Percentiles rank a stretch among this genome's conserved stretches.
Evolutionary conservation across 2,329 filamentous ascomycete genomes (phyloP).

Genomic region (Neonectria punicea): DNA sequence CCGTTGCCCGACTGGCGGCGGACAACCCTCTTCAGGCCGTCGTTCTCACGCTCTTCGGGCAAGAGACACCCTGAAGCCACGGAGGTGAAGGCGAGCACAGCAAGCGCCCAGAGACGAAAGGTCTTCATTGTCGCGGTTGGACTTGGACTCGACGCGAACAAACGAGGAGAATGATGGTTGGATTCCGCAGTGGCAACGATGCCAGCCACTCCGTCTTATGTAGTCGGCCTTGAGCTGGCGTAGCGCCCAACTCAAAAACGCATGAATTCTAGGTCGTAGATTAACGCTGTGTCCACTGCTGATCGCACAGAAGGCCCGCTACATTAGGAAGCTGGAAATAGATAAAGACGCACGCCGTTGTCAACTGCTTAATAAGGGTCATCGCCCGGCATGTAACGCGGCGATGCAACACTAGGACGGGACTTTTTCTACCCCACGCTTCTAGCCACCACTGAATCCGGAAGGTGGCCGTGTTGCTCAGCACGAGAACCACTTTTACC

Average conservation of each 20-base stretch:
- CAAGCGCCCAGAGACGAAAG: conserved; percentile 8
- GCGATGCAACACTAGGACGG: not conserved
- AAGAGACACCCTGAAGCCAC: conserved; percentile 21
- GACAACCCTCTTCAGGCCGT: conserved; percentile 16
- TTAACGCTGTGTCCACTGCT: not conserved
- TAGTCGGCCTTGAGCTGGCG: not conserved
- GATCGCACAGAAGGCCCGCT: not conserved
- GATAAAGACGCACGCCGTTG: not conserved
- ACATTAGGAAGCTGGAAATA: not conserved
- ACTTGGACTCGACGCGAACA: not conserved
- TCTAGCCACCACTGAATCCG: not conserved
- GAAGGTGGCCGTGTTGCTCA: not conserved
- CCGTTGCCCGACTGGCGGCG: conserved; percentile 19
- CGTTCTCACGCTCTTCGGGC: conserved; percentile 17
- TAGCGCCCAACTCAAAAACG: not conserved
- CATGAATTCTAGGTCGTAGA: not conserved
- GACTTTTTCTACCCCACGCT: not conserved
- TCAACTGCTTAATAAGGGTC: not conserved
- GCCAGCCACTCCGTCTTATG: not conserved
- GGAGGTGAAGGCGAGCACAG: conserved; percentile 1
- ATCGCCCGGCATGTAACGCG: not conserved
- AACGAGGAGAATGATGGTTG: not conserved
- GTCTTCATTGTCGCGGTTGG: conserved; percentile 13
- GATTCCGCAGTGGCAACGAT: not conserved
- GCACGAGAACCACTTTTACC: not conserved